phyloP scores from a whole-genome alignment of 345 rosid genomes.

The Ceriops decandra region DNA sequence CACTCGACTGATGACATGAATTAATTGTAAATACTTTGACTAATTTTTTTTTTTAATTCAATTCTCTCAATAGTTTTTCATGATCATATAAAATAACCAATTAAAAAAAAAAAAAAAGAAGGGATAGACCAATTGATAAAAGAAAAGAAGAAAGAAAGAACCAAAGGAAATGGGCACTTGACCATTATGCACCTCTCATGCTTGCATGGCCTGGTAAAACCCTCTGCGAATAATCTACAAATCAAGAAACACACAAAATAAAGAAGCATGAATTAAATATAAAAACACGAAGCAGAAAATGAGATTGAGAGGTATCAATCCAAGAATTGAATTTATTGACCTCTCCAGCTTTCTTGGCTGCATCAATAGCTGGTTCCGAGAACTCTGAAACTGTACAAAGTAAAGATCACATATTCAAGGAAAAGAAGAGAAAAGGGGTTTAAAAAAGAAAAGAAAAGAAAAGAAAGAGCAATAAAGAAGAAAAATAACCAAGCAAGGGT shows the following conservation, averaged over 20 bases:
- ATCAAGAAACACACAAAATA: conserved; percentile 1
- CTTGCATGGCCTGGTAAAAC: conserved; percentile 65
- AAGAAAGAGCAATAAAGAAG: neutral
- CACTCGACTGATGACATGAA: no score
- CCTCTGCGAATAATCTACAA: conserved; percentile 66
- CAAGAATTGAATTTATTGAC: conserved; percentile 18
- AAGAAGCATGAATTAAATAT: neutral
- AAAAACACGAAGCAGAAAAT: no score
- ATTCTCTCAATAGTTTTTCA: neutral
- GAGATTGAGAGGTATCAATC: neutral
- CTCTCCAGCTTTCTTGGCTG: conserved; percentile 87
- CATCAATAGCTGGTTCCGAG: conserved; percentile 67
- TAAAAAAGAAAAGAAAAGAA: no score
- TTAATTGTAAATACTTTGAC: neutral
- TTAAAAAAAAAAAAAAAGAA: no score
- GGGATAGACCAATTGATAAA: neutral
- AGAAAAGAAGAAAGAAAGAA: neutral
- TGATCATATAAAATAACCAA: no score
- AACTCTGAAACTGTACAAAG: conserved; percentile 35
- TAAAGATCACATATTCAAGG: no score
- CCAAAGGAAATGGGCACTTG: conserved; percentile 38
- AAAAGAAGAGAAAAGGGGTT: no score
- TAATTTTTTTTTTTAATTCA: neutral
- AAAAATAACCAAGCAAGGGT: neutral
- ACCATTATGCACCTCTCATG: conserved; percentile 94